Evolutionary conservation across 1,139 yeast species (phyloP), one percentile per base, ranked within the genome.

Genomic region (Wickerhamiella pararugosa): DNA sequence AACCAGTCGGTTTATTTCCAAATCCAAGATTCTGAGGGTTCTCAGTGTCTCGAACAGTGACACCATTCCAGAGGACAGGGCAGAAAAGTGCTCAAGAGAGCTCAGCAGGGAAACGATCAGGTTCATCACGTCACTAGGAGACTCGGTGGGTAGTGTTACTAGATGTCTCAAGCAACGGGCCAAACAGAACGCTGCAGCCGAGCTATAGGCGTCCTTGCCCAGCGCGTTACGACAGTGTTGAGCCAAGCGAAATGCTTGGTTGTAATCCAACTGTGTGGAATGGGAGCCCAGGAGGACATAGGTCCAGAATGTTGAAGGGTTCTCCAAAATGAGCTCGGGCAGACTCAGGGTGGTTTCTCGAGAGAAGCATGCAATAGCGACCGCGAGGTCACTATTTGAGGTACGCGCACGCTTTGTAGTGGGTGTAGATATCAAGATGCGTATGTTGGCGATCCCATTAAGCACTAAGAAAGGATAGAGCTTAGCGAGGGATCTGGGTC

Each of bases 61-160:
- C 1, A 47, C 27, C 27, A 47, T 46, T 7, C 49, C 51, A 1
- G 51, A 44, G 2, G 43, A 35, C 6, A 47, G 33, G 1, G 6
- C 6, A 4, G 45, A 46, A 26, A 29, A 25, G 2, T 30, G 21
- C n/a, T 32, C 36, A 10, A 38, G 26, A 11, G 9, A 11, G n/a
- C 35, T 10, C 25, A 38, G 21, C 25, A 33, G 29, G 7, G 41
- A 9, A 7, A 29, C 34, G 15, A 39, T 9, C 15, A 29, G 30
- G 29, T 21, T 9, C 9, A 30, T 11, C n/a, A 27, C 28, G 4
- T 28, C 11, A 7, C 34, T 29, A 6, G 39, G 25, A 10, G 29
- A 29, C 29, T 21, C 15, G 7, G 7, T 7, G 4, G 11, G 15
- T 4, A 10, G n/a, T 3, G 15, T 5, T n/a, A 32, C 11, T 4